A percentile compares a stretch with the other conserved stretches of the same genome.
phyloP scores from a whole-genome alignment of 192 early-diverging fungal species.

The Coemansia sp. region DNA sequence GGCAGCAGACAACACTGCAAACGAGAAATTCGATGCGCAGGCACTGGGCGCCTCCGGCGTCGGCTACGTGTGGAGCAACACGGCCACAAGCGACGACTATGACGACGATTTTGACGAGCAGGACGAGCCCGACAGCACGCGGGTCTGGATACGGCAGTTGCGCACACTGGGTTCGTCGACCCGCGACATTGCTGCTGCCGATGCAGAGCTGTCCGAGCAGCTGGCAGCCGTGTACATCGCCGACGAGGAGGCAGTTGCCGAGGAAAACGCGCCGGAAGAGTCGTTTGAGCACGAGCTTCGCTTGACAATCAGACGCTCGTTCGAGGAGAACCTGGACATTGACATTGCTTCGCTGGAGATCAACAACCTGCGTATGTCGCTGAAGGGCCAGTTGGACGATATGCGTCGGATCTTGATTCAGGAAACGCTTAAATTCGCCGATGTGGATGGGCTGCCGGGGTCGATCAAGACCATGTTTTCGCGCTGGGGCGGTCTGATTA shows the following conservation, averaged over 20 bases:
- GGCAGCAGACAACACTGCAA: not conserved
- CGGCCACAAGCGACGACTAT: slow-evolving; percentile 55
- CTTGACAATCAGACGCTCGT: slow-evolving; percentile 80
- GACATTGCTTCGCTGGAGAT: slow-evolving; percentile 82
- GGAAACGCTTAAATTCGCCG: slow-evolving; percentile 64
- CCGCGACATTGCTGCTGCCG: slow-evolving; percentile 19
- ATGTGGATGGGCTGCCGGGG: slow-evolving; percentile 47
- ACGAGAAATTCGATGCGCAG: slow-evolving; percentile 37
- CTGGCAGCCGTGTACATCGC: slow-evolving; percentile 11
- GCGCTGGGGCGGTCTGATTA: slow-evolving; percentile 74
- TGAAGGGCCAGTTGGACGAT: slow-evolving; percentile 78
- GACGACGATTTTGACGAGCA: slow-evolving; percentile 58
- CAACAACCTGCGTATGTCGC: slow-evolving; percentile 84
- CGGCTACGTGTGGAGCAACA: slow-evolving; percentile 63
- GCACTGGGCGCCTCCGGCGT: slow-evolving; percentile 60
- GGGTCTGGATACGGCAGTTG: slow-evolving; percentile 16
- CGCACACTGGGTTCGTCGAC: slow-evolving; percentile 31
- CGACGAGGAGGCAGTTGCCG: slow-evolving; percentile 54
- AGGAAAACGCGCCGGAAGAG: slow-evolving; percentile 52
- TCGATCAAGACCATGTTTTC: slow-evolving; percentile 54
- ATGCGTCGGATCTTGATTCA: slow-evolving; percentile 77
- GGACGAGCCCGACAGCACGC: slow-evolving; percentile 9
- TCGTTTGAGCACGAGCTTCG: slow-evolving; percentile 70
- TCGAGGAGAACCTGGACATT: slow-evolving; percentile 72
- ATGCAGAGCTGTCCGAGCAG: slow-evolving; percentile 25